These are phyloP conservation scores for Pistacia vera DNA, from an alignment of 345 rosid species.

Conservation along the genomic window DNA sequence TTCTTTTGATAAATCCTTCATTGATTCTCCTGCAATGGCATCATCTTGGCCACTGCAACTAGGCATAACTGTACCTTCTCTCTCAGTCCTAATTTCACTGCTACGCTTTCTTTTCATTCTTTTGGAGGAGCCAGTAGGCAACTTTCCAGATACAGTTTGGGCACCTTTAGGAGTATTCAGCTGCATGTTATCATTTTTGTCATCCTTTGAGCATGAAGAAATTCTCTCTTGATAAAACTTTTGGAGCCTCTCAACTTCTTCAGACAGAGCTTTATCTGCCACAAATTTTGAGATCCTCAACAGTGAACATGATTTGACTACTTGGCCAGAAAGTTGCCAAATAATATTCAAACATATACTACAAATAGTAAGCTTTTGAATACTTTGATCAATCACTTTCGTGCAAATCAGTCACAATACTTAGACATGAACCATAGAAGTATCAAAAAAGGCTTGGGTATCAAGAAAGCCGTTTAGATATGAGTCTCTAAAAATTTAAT, in stretches of 20 bases:
- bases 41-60: conserved; percentile 24
- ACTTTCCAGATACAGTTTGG: conserved; percentile 33
- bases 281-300: conserved; percentile 27
- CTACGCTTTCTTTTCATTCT: conserved; percentile 52
- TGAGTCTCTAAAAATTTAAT: background rate
- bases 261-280: conserved; percentile 62
- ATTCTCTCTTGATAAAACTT: conserved; percentile 41
- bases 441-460: background rate
- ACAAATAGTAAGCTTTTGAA: background rate
- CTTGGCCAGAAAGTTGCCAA: background rate
- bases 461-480: background rate
- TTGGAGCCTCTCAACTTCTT: conserved; percentile 71
- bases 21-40: conserved; percentile 24
- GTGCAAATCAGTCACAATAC: background rate
- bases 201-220: conserved; percentile 23
- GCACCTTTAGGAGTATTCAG: conserved; percentile 38
- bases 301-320: background rate
- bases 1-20: conserved; percentile 20
- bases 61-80: conserved; percentile 25
- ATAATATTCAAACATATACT: background rate
- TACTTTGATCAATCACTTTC: background rate
- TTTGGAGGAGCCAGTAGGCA: conserved; percentile 20
- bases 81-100: conserved; percentile 32
- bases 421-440: background rate
- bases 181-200: conserved; percentile 21